Conservation (phyloP, 1,284 basidiomycete species). For the Cystobasidiaceae sp. region DNA sequence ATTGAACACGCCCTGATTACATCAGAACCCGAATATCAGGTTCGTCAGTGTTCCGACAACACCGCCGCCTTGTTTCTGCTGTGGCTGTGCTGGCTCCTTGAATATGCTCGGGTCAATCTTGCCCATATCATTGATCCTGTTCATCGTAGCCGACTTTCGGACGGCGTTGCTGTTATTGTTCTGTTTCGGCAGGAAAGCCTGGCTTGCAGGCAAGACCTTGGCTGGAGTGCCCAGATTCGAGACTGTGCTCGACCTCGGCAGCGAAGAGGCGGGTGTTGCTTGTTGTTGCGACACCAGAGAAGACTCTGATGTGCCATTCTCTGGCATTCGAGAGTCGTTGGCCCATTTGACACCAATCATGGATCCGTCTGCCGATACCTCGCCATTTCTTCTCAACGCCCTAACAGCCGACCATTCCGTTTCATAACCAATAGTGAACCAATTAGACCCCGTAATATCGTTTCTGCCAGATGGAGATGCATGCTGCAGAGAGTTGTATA, state of each 20-base stretch:
- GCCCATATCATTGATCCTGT: constrained; percentile 32
- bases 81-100: constrained; percentile 33
- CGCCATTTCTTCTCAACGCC: constrained; percentile 70
- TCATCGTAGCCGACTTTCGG: constrained; percentile 15
- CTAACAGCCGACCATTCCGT: constrained; percentile 65
- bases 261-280: neutral
- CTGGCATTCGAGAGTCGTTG: neutral
- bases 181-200: constrained; percentile 32
- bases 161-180: constrained; percentile 26
- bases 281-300: neutral
- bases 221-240: constrained; percentile 33
- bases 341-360: constrained; percentile 79
- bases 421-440: constrained; percentile 51
- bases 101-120: constrained; percentile 38
- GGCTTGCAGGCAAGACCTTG: constrained; percentile 33
- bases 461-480: neutral
- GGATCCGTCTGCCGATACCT: constrained; percentile 63
- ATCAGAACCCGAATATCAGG: constrained; percentile 38
- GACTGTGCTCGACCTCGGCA: constrained; percentile 5
- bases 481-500: constrained; percentile 31
- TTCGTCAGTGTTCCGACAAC: constrained; percentile 38
- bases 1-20: too few relatives aligned
- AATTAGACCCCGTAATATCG: constrained; percentile 40
- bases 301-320: neutral
- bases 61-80: constrained; percentile 34